Percentiles rank a stretch among this genome's conserved stretches.
These are phyloP conservation scores for Fusarium citri DNA, from an alignment of 2,329 filamentous ascomycete genomes.

Conservation along the genomic window DNA sequence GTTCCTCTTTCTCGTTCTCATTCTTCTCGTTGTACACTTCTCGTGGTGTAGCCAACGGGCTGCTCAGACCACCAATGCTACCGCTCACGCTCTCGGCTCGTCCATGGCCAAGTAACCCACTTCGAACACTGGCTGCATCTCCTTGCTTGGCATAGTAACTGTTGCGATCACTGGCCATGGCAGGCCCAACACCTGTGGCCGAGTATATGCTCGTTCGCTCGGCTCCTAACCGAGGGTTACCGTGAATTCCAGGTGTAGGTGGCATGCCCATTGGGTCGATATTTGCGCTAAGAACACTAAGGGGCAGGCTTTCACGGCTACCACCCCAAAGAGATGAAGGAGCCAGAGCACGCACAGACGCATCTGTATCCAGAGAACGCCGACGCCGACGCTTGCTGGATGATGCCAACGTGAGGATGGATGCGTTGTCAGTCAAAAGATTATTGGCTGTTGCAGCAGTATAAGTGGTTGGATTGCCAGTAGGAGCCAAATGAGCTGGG, in stretches of 20 bases:
- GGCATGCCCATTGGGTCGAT: constrained; percentile 64
- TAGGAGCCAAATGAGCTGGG: constrained; percentile 73
- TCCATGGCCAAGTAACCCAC: constrained; percentile 79
- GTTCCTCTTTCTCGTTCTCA: constrained; percentile 45
- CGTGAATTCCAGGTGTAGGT: constrained; percentile 64
- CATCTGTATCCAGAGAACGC: constrained; percentile 86
- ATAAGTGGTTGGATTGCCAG: constrained; percentile 75
- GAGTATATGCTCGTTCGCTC: constrained; percentile 88
- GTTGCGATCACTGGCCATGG: constrained; percentile 79
- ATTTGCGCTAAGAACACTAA: constrained; percentile 81
- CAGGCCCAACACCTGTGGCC: constrained; percentile 73
- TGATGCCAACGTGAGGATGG: constrained; percentile 85
- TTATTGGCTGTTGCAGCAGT: constrained; percentile 84
- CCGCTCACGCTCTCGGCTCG: constrained; percentile 85
- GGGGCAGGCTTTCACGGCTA: constrained; percentile 80
- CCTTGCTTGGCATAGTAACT: constrained; percentile 79
- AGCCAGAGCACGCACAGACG: constrained; percentile 85
- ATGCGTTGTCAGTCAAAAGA: constrained; percentile 85
- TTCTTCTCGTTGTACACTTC: constrained; percentile 56
- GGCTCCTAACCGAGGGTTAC: constrained; percentile 56
- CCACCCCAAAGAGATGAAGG: constrained; percentile 86
- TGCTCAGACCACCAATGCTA: constrained; percentile 73
- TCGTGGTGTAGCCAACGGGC: constrained; percentile 70
- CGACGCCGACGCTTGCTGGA: constrained; percentile 82
- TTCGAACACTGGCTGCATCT: constrained; percentile 82